Evolutionary conservation across 2,329 filamentous ascomycete genomes (phyloP).

Genomic region (Aspergillus fructus): DNA sequence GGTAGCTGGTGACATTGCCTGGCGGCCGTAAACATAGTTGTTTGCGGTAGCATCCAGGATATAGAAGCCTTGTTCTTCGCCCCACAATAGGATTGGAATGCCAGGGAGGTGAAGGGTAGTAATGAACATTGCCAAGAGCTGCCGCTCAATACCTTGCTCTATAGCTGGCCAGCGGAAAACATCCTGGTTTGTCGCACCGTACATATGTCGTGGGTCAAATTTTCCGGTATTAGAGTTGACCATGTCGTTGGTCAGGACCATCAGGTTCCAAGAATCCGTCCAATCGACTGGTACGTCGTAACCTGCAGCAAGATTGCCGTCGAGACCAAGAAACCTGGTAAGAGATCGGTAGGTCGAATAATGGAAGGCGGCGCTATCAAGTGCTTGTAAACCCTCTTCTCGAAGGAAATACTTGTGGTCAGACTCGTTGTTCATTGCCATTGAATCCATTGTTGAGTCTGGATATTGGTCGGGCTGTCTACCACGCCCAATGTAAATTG

Average conservation of each 20-base stretch:
- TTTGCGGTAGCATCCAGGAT: slow-evolving; percentile 62
- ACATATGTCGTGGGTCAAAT: slow-evolving; percentile 65
- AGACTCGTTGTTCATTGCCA: slow-evolving; percentile 48
- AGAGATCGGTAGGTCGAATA: slow-evolving; percentile 65
- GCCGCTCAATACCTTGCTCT: slow-evolving; percentile 56
- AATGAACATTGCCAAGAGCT: slow-evolving; percentile 59
- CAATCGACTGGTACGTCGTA: slow-evolving; percentile 57
- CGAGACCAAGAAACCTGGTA: slow-evolving; percentile 60
- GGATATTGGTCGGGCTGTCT: slow-evolving; percentile 57
- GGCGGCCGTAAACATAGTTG: slow-evolving; percentile 66
- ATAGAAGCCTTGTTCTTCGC: slow-evolving; percentile 66
- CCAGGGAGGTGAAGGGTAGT: slow-evolving; percentile 61
- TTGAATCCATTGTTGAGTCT: slow-evolving; percentile 48
- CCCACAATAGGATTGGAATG: slow-evolving; percentile 61
- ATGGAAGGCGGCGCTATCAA: slow-evolving; percentile 63
- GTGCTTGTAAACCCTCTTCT: slow-evolving; percentile 50
- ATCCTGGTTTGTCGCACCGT: slow-evolving; percentile 65
- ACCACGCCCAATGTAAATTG: slow-evolving; percentile 63
- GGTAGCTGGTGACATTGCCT: slow-evolving; percentile 60
- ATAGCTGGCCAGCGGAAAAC: slow-evolving; percentile 65
- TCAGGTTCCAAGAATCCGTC: slow-evolving; percentile 56
- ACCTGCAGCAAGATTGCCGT: slow-evolving; percentile 55
- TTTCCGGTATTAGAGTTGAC: slow-evolving; percentile 60
- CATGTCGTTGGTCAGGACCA: slow-evolving; percentile 60
- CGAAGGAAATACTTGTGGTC: slow-evolving; percentile 53